A percentile compares a stretch with the other conserved stretches of the same genome.
Conservation (phyloP, 73 alveolate species). For the Tetrahymena borealis region DNA sequence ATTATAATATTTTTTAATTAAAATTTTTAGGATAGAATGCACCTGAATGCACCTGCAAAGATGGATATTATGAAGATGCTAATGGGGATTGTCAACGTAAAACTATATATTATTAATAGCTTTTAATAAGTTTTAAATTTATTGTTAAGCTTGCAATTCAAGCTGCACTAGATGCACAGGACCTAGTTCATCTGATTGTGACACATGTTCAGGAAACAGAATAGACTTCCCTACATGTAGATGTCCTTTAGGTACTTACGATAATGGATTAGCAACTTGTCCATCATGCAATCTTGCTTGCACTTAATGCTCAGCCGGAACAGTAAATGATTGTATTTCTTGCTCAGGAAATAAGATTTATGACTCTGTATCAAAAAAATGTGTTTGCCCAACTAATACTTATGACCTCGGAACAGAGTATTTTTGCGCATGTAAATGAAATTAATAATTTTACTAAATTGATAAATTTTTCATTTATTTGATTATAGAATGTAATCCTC, state of each 20-base stretch:
- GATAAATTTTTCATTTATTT: background rate
- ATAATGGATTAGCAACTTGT: background rate
- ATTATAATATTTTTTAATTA: background rate
- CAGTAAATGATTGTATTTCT: background rate
- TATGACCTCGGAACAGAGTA: background rate
- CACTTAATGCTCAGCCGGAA: background rate
- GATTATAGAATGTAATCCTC: background rate
- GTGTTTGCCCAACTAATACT: background rate
- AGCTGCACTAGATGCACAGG: background rate
- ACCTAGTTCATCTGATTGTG: background rate
- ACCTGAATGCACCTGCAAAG: background rate
- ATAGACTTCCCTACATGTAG: background rate
- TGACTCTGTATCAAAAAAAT: background rate
- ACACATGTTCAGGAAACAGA: background rate
- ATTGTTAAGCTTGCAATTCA: background rate
- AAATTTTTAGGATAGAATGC: background rate
- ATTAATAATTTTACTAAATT: background rate
- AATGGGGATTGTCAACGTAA: background rate
- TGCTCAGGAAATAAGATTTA: background rate
- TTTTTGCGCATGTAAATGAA: background rate
- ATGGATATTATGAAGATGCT: background rate
- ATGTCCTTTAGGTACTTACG: background rate
- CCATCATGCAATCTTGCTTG: background rate
- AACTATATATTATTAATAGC: background rate
- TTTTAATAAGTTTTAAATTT: background rate